Percentiles rank a stretch among this genome's conserved stretches.
These are phyloP conservation scores for Entophlyctis helioformis DNA, from an alignment of 192 early-diverging fungal species.

Conservation along the genomic window DNA sequence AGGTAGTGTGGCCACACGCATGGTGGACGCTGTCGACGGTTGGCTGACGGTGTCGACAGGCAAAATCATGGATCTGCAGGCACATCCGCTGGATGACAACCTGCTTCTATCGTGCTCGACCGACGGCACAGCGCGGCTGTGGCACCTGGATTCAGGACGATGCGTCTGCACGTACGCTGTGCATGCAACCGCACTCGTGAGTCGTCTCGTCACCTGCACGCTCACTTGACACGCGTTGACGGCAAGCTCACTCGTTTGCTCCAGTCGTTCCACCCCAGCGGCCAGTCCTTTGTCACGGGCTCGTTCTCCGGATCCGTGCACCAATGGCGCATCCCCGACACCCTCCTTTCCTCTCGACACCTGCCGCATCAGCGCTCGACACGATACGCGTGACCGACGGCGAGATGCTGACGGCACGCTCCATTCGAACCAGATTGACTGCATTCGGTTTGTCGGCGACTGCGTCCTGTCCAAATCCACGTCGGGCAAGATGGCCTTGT, in stretches of 20 bases:
- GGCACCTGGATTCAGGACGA: constrained; percentile 52
- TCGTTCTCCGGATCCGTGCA: constrained; percentile 31
- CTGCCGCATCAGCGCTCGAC: too few relatives aligned
- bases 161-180: constrained; percentile 53
- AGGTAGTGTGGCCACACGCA: neutral
- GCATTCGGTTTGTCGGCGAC: constrained; percentile 59
- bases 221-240: neutral
- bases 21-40: neutral
- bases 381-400: too few relatives aligned
- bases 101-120: constrained; percentile 57
- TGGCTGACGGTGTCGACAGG: constrained; percentile 13
- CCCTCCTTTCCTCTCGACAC: too few relatives aligned
- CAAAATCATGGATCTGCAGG: constrained; percentile 53
- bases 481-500: constrained; percentile 65
- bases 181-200: constrained; percentile 43
- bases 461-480: constrained; percentile 61
- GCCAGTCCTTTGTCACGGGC: constrained; percentile 41
- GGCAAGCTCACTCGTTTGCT: constrained; percentile 6
- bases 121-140: constrained; percentile 67
- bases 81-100: constrained; percentile 53
- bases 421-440: too few relatives aligned
- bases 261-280: constrained; percentile 53
- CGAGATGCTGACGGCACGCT: too few relatives aligned
- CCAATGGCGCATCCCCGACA: constrained; percentile 38
- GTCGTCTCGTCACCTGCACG: neutral